Conservation (phyloP, 2,329 filamentous ascomycete genomes). For the Dactylellina leptospora region DNA sequence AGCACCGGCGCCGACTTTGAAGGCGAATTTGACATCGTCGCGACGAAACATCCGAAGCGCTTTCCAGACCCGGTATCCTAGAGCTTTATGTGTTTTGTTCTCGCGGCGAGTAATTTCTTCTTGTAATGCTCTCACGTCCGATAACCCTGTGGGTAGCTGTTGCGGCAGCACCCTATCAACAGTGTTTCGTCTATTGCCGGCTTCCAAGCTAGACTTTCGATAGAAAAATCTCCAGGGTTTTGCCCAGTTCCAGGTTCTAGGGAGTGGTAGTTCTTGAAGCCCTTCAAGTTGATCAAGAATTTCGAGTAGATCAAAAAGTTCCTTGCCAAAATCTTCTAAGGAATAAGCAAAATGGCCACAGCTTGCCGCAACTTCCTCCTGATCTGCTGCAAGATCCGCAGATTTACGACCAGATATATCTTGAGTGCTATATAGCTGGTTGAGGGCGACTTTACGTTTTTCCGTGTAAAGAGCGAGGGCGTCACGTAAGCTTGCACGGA, state of each 20-base stretch:
- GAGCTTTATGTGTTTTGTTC: slow-evolving; percentile 50
- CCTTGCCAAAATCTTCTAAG: slow-evolving; percentile 86
- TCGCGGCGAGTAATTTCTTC: slow-evolving; percentile 43
- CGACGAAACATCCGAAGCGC: slow-evolving; percentile 68
- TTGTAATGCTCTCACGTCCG: slow-evolving; percentile 39
- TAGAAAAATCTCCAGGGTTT: slow-evolving; percentile 72
- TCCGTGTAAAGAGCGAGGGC: slow-evolving; percentile 81
- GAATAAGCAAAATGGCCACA: slow-evolving; percentile 97
- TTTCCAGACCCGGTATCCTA: slow-evolving; percentile 65
- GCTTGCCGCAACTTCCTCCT: slow-evolving; percentile 96
- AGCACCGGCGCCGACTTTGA: slow-evolving; percentile 92
- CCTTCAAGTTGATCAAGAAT: slow-evolving; percentile 86
- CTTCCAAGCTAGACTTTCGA: slow-evolving; percentile 37
- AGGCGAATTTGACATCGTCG: slow-evolving; percentile 78
- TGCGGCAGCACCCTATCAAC: slow-evolving; percentile 44
- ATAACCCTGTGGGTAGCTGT: slow-evolving; percentile 38
- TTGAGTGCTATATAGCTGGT: slow-evolving; percentile 78
- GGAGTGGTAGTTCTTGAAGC: slow-evolving; percentile 69
- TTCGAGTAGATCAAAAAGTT: slow-evolving; percentile 82
- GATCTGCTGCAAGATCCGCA: slow-evolving; percentile 83
- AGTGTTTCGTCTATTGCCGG: slow-evolving; percentile 4
- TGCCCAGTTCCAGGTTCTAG: slow-evolving; percentile 83
- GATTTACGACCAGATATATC: slow-evolving; percentile 74
- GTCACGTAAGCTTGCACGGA: slow-evolving; percentile 79
- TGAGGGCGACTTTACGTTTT: slow-evolving; percentile 78